Conservation (phyloP, 441 rosid species). For the Viola pubescens region DNA sequence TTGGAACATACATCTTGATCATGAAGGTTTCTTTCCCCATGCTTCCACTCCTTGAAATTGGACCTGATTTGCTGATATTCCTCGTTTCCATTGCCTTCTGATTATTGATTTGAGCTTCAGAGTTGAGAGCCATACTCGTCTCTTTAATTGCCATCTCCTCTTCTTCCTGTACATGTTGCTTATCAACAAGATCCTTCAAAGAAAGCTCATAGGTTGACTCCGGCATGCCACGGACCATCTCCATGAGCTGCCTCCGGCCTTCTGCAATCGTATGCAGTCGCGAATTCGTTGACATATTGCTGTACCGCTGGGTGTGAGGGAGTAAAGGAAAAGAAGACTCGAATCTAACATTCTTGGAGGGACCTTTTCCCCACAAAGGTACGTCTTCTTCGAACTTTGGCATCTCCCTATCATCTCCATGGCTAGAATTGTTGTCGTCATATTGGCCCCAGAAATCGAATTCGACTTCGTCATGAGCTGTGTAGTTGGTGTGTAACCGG, state of each 20-base stretch:
- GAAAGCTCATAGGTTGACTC: slow-evolving; percentile 47
- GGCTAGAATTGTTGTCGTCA: neutral
- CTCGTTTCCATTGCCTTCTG: slow-evolving; percentile 11
- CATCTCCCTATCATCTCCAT: slow-evolving; percentile 3
- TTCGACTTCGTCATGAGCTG: slow-evolving; percentile 15
- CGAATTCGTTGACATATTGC: slow-evolving; percentile 14
- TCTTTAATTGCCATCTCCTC: slow-evolving; percentile 8
- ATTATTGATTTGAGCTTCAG: slow-evolving; percentile 11
- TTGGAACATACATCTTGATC: slow-evolving; percentile 41
- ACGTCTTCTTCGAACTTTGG: slow-evolving; percentile 9
- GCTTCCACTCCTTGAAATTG: slow-evolving; percentile 26
- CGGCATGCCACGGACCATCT: slow-evolving; percentile 36
- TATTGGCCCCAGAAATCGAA: slow-evolving; percentile 28
- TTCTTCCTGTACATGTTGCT: slow-evolving; percentile 5
- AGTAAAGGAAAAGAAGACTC: slow-evolving; percentile 30
- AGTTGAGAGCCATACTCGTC: slow-evolving; percentile 6
- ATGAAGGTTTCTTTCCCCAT: slow-evolving; percentile 36
- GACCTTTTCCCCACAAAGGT: slow-evolving; percentile 13
- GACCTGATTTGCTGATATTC: neutral
- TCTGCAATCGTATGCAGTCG: slow-evolving; percentile 24
- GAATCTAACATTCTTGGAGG: neutral
- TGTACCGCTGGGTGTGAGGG: slow-evolving; percentile 15
- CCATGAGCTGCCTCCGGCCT: slow-evolving; percentile 46
- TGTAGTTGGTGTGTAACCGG: neutral
- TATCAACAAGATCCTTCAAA: slow-evolving; percentile 44